Percentiles rank a stretch among this genome's conserved stretches.
These are phyloP conservation scores for Raphanus sativus DNA, from an alignment of 345 rosid species.

Conservation along the genomic window DNA sequence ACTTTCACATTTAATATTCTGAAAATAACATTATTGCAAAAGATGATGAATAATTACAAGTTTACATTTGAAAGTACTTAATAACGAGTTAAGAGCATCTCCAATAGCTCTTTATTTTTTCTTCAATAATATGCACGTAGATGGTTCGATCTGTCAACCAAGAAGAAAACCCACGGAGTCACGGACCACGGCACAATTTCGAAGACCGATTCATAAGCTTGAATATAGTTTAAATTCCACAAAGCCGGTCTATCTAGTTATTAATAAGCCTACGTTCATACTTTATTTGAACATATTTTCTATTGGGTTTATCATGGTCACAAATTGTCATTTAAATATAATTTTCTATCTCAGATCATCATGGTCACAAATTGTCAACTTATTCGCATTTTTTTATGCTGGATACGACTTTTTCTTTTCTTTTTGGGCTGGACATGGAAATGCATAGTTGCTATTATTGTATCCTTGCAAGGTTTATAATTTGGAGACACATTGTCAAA, in stretches of 20 bases:
- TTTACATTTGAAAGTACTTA: not conserved
- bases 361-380: slow-evolving; percentile 4
- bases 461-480: not conserved
- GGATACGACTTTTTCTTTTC: not conserved
- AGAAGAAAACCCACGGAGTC: not conserved
- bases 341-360: not conserved
- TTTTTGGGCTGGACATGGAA: not conserved
- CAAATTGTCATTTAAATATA: not conserved
- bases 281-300: not conserved
- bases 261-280: not conserved
- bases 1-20: not conserved
- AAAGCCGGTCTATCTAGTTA: not conserved
- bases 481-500: not conserved
- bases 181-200: slow-evolving; percentile 13
- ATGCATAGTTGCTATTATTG: not conserved
- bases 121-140: not conserved
- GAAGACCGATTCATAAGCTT: slow-evolving; percentile 25
- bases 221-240: slow-evolving; percentile 2
- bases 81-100: not conserved
- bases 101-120: too few relatives aligned
- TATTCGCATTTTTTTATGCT: not conserved
- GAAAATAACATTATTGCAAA: slow-evolving; percentile 1
- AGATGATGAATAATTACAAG: not conserved
- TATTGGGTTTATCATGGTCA: not conserved
- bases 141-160: not conserved